Evolutionary conservation across 2,329 filamentous ascomycete species (phyloP), one percentile per base, ranked within the genome.

Genomic region (Macroventuria anomochaeta): DNA sequence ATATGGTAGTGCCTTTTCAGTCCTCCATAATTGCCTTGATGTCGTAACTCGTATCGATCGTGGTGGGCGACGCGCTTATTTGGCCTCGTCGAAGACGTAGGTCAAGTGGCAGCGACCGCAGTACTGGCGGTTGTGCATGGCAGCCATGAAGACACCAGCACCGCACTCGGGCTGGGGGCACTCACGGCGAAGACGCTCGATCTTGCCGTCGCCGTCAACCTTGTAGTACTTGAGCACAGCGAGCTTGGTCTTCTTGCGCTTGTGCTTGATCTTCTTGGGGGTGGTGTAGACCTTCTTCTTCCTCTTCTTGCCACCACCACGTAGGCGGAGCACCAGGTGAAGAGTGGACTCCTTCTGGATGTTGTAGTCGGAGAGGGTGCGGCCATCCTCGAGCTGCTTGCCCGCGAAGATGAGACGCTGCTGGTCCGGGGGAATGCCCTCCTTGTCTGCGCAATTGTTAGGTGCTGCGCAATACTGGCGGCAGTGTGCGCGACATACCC

Each of bases 231-330:
- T 99, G 81, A 99, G 93, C 73, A 99, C 93, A 76, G 95, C 95
- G 81, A 99, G 85, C 90, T 99, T 99, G 88, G 90, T 96, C 93
- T 99, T 99, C 92, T 97, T 99, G 86, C 92, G 90, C 93, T 99
- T 99, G 89, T 99, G 95, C 95, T 99, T 99, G 90, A 99, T 99
- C 92, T 99, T 99, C 93, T 99, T 99, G 81, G 95, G 95, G 76
- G 95, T 99, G 80, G 91, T 97, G 90, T 99, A 99, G 73, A 99
- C 95, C 93, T 99, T 99, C 91, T 99, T 99, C 83, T 96, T 88
- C 91, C 97, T 97, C 92, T 99, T 99, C 75, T 78, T 79, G 79
- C 82, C 93, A 81, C 93, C 95, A 86, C 95, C 95, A 87, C 93
- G 95, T 61, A 99, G 92, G 79, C 95, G 91, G 74, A 99, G 89